Evolutionary conservation across 768 basidiomycete genomes (phyloP).

Genomic region (Tulasnella sp.): DNA sequence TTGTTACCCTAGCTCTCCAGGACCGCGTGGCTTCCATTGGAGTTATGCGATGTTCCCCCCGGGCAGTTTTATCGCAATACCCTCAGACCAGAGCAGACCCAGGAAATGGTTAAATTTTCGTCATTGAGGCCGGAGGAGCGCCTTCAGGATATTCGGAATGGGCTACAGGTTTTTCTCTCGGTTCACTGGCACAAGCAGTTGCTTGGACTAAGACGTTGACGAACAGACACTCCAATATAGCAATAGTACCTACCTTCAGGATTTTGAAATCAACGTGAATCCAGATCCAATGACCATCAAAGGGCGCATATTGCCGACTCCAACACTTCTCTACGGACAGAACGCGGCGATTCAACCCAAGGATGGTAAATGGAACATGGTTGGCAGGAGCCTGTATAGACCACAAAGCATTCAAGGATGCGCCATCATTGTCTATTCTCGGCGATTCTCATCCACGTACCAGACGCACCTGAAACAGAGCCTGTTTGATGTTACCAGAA

Average conservation of each 20-base stretch:
- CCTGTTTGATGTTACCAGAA: too few species aligned
- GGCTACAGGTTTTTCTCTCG: constrained; percentile 51
- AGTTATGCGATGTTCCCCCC: constrained; percentile 61
- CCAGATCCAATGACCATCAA: constrained; percentile 57
- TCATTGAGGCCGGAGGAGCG: constrained; percentile 65
- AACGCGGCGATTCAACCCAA: constrained; percentile 55
- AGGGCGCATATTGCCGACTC: constrained; percentile 57
- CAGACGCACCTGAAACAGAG: too few species aligned
- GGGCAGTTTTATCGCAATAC: constrained; percentile 77
- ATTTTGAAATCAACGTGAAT: constrained; percentile 72
- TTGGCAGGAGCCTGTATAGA: constrained; percentile 53
- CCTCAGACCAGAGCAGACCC: constrained; percentile 49
- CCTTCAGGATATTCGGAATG: constrained; percentile 57
- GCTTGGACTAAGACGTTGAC: background rate
- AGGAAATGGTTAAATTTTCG: constrained; percentile 65
- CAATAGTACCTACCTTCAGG: constrained; percentile 71
- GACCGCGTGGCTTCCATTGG: constrained; percentile 64
- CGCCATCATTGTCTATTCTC: constrained; percentile 69
- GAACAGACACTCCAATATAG: constrained; percentile 54
- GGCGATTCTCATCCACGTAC: too few species aligned
- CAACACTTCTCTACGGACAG: constrained; percentile 53
- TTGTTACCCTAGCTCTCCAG: background rate
- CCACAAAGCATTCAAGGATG: constrained; percentile 59
- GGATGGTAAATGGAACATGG: constrained; percentile 83
- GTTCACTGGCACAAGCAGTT: too few species aligned